A percentile compares a stretch with the other conserved stretches of the same genome.
These are phyloP conservation scores for Zelonia costaricensis DNA, from an alignment of 208 protist species.

Conservation along the genomic window DNA sequence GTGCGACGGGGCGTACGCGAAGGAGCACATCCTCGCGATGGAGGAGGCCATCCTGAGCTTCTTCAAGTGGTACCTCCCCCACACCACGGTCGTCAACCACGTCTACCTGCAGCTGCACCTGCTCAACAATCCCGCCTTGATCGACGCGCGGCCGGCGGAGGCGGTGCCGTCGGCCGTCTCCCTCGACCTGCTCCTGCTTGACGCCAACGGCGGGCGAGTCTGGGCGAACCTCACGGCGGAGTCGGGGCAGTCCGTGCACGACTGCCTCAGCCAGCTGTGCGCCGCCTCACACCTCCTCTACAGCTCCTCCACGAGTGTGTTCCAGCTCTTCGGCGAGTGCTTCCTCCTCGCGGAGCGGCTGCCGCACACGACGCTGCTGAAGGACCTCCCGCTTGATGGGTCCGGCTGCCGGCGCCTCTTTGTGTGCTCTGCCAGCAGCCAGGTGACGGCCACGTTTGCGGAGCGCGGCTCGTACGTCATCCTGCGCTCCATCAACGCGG, in stretches of 20 bases:
- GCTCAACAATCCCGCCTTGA: constrained; percentile 50
- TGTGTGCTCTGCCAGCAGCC: constrained; percentile 48
- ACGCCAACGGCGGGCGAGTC: constrained; percentile 21
- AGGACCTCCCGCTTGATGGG: constrained; percentile 44
- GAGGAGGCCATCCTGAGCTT: constrained; percentile 75
- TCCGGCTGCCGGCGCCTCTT: constrained; percentile 50
- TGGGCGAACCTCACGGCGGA: constrained; percentile 41
- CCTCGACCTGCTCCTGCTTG: constrained; percentile 49
- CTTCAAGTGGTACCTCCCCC: constrained; percentile 84
- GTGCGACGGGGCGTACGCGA: constrained; percentile 71
- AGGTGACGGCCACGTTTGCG: constrained; percentile 66
- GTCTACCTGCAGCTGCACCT: constrained; percentile 83
- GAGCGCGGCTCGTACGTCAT: constrained; percentile 64
- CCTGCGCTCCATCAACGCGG: constrained; percentile 65
- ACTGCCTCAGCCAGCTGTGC: constrained; percentile 54
- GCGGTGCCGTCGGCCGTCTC: constrained; percentile 11
- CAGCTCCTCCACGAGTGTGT: constrained; percentile 51
- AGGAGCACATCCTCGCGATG: constrained; percentile 64
- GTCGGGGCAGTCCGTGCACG: constrained; percentile 30
- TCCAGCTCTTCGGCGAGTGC: constrained; percentile 68
- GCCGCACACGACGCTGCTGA: constrained; percentile 30
- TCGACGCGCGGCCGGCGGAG: constrained; percentile 21
- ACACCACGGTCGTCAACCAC: constrained; percentile 83
- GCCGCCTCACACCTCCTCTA: constrained; percentile 38
- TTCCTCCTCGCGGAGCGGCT: constrained; percentile 55